Base-by-base conservation (phyloP, 1,139 yeast species). In the Debaryomyces fabryi region DNA sequence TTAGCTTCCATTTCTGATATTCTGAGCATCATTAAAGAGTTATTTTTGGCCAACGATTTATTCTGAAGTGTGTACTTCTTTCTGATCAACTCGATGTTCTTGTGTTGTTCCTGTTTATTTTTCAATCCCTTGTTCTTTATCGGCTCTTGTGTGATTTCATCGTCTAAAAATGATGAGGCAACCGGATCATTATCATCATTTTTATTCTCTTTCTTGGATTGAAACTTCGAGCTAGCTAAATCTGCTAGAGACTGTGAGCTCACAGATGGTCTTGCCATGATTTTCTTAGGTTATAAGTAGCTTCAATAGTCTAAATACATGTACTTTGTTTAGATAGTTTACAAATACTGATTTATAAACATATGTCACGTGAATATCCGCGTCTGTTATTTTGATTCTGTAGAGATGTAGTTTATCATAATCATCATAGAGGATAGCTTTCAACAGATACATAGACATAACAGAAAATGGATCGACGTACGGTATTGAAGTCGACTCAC, bases 1-100 rank as follows among this genome's bases (percentile, higher is more conserved):
- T 70, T 76, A 12, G 64, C 57, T 58, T 85, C 88, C 63, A 85
- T 63, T 24, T 76, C 81, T 2, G 76, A 64, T 15, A 85, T 68
- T 51, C 72, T 78, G 32, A 73, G 58, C 67, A 76, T 67, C 60
- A 85, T 66, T 20, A 74, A 61, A 6, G 83, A 75, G 59, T 83
- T 84, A 48, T 77, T 78, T 53, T 74, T 77, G 0, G 87, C 86
- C 35, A 85, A 63, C 16, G 79, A 73, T 51, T 71, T 71, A 61
- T 84, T 84, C 58, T 84, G 85, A 9, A 58, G 54, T 20, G 67
- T 54, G 49, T 71, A 70, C 44, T 67, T 68, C 9, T 42, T 46
- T 42, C 48, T 41, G 18, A 52, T 43, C 6, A 42, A 30, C 34
- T 52, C 54, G 7, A 49, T 33, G 24, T 42, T 46, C 13, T 38